Percentiles rank a stretch among this genome's conserved stretches.
phyloP scores from a whole-genome alignment of 2,329 filamentous ascomycete species.

The Cladorrhinum sp. region DNA sequence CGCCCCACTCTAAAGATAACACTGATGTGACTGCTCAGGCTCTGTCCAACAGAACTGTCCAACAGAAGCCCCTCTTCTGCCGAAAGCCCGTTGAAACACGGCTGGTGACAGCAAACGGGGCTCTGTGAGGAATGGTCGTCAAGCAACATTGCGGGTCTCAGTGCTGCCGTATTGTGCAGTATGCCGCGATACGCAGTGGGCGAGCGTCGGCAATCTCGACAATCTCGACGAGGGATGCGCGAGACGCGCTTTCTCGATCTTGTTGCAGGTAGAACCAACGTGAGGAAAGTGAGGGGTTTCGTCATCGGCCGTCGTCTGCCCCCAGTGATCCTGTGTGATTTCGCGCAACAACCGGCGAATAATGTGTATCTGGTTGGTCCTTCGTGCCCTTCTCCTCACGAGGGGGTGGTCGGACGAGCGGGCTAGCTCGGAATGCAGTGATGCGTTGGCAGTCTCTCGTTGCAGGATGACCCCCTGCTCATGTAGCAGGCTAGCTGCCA shows the following conservation, averaged over 20 bases:
- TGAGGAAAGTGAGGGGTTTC: background rate
- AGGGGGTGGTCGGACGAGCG: slow-evolving; percentile 17
- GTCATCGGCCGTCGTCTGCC: slow-evolving; percentile 8
- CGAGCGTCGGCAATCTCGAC: background rate
- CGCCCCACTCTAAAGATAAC: background rate
- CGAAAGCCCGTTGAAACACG: background rate
- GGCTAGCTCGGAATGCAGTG: slow-evolving; percentile 34
- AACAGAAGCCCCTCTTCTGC: slow-evolving; percentile 3
- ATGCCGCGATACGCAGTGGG: background rate
- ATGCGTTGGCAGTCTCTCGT: slow-evolving; percentile 37
- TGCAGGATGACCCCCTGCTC: slow-evolving; percentile 43
- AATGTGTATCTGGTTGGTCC: slow-evolving; percentile 6
- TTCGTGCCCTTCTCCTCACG: slow-evolving; percentile 7
- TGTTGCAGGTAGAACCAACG: background rate
- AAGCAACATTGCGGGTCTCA: background rate
- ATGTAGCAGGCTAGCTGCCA: slow-evolving; percentile 34
- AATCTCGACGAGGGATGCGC: slow-evolving; percentile 11
- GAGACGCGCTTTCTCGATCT: slow-evolving; percentile 1
- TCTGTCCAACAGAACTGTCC: background rate
- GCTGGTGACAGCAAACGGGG: background rate
- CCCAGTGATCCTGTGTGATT: slow-evolving; percentile 6
- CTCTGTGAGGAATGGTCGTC: background rate
- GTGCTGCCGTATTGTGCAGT: background rate
- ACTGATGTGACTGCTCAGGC: background rate
- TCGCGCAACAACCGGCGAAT: slow-evolving; percentile 22